These are phyloP conservation scores for Lentinula boryana DNA, from an alignment of 768 basidiomycete genomes.

Conservation along the genomic window DNA sequence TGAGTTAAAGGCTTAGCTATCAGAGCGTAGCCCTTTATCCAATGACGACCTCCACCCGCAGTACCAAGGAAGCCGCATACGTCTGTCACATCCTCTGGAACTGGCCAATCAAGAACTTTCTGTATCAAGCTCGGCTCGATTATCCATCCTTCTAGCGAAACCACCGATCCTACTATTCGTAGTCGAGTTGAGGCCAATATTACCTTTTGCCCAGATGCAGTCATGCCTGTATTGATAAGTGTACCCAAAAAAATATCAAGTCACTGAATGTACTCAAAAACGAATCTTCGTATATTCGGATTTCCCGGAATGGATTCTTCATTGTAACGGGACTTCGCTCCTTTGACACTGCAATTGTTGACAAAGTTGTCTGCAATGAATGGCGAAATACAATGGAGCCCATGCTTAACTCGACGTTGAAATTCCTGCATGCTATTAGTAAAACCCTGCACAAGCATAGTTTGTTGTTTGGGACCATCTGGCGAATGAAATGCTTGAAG, in stretches of 20 bases:
- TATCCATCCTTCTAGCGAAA: neutral
- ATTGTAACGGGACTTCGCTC: too few species aligned
- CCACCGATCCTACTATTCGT: neutral
- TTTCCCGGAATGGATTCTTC: too few species aligned
- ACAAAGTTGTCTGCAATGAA: too few species aligned
- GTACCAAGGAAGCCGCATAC: neutral
- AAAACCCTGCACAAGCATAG: too few species aligned
- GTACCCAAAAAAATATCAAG: constrained; percentile 3
- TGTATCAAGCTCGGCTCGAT: neutral
- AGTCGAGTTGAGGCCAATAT: neutral
- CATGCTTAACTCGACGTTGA: too few species aligned
- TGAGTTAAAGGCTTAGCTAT: neutral
- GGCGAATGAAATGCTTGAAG: too few species aligned
- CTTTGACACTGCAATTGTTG: too few species aligned
- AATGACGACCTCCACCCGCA: neutral
- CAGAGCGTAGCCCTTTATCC: neutral
- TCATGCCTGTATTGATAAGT: neutral
- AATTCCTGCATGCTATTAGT: too few species aligned
- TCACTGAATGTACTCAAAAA: constrained; percentile 22
- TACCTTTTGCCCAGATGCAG: neutral
- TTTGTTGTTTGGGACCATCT: too few species aligned
- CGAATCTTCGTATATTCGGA: constrained; percentile 16
- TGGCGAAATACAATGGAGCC: too few species aligned
- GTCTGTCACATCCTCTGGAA: neutral
- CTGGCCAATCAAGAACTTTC: neutral